phyloP scores from a whole-genome alignment of 352 stramenopile species.

The Aphanomyces astaci region DNA sequence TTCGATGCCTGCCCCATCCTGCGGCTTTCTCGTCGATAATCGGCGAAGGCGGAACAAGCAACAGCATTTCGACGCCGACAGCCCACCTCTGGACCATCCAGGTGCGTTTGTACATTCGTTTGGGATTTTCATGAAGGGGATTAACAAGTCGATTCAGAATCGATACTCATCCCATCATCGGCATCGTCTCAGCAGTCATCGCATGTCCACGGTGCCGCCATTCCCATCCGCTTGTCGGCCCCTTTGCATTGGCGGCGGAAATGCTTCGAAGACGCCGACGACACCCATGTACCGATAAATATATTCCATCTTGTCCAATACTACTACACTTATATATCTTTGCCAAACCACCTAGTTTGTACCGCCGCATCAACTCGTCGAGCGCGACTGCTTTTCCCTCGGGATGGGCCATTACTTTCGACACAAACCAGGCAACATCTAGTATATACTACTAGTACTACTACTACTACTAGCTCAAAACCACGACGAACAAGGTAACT shows the following conservation, averaged over 20 bases:
- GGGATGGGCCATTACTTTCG: slow-evolving; percentile 22
- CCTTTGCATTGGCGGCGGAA: slow-evolving; percentile 1
- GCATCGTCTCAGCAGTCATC: neutral
- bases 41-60: neutral
- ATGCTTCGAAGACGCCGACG: slow-evolving; percentile 5
- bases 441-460: slow-evolving; percentile 4
- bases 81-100: neutral
- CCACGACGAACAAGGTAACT: no score
- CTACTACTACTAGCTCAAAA: no score
- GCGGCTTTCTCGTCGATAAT: neutral
- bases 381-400: slow-evolving; percentile 23
- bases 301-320: no score
- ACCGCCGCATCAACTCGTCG: slow-evolving; percentile 21
- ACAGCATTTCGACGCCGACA: neutral
- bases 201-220: neutral
- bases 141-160: no score
- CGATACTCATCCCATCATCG: slow-evolving; percentile 8
- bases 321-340: no score
- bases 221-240: slow-evolving; percentile 9
- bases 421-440: slow-evolving; percentile 23
- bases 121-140: no score
- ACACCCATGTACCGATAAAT: slow-evolving; percentile 15
- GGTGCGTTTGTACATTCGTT: neutral
- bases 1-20: slow-evolving; percentile 6
- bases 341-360: slow-evolving; percentile 3